Evolutionary conservation across 345 rosid species (phyloP).

Genomic region (Alliaria petiolata): DNA sequence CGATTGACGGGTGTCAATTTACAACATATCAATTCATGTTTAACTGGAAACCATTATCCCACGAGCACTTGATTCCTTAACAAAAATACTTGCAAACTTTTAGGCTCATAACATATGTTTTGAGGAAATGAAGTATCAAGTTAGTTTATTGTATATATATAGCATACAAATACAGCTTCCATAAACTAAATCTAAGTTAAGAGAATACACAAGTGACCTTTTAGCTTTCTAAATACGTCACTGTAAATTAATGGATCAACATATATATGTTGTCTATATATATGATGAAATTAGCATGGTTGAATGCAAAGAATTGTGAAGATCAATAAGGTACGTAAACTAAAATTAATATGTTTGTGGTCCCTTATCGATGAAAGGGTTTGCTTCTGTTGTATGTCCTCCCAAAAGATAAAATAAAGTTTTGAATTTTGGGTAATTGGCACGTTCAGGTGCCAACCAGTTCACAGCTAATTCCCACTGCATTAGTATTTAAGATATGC

Average conservation of each 20-base stretch:
- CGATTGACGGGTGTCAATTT: too few species aligned
- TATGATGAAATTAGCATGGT: not conserved
- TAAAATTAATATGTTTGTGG: conserved; percentile 21
- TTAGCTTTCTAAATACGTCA: not conserved
- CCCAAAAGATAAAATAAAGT: conserved; percentile 11
- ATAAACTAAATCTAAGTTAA: not conserved
- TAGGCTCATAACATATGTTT: not conserved
- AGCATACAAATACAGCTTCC: too few species aligned
- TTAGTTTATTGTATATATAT: too few species aligned
- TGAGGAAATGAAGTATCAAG: not conserved
- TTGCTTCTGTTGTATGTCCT: conserved; percentile 14
- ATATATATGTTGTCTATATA: too few species aligned
- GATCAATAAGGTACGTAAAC: conserved; percentile 19
- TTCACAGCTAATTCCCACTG: conserved; percentile 29
- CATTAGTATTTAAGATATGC: not conserved
- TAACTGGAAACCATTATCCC: too few species aligned
- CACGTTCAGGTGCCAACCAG: conserved; percentile 32
- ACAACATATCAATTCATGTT: too few species aligned
- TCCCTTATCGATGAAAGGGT: conserved; percentile 23
- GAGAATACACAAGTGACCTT: not conserved
- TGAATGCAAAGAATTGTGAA: conserved; percentile 8
- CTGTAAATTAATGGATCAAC: not conserved
- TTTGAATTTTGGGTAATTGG: conserved; percentile 15
- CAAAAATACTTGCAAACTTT: not conserved
- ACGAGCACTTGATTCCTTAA: too few species aligned